These are phyloP conservation scores for Heterobasidion annosum DNA, from an alignment of 1,284 basidiomycete genomes.

Conservation along the genomic window DNA sequence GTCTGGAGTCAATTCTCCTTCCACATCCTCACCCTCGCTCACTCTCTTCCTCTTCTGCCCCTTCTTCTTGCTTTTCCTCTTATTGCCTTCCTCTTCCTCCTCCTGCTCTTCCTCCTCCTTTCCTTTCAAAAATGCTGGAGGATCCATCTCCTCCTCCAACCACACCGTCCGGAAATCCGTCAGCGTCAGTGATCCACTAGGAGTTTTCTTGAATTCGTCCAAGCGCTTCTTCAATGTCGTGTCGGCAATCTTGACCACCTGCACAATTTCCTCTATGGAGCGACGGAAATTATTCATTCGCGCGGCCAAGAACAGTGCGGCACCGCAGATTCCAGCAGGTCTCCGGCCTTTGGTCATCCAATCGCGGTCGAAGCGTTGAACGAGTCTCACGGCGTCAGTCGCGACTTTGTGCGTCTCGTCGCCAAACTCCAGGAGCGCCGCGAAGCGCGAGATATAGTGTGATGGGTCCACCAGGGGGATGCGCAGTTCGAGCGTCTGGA, in stretches of 20 bases:
- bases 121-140: conserved; percentile 79
- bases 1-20: conserved; percentile 10
- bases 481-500: conserved; percentile 82
- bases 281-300: conserved; percentile 98
- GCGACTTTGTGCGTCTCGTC: conserved; percentile 90
- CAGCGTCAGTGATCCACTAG: conserved; percentile 79
- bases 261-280: conserved; percentile 91
- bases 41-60: conserved; percentile 26
- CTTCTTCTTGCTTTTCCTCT: conserved; percentile 17
- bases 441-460: conserved; percentile 95
- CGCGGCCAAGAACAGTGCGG: conserved; percentile 89
- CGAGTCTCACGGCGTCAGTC: conserved; percentile 88
- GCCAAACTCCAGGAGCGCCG: conserved; percentile 94
- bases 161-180: conserved; percentile 90
- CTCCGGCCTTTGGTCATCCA: conserved; percentile 96
- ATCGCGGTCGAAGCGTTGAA: conserved; percentile 91
- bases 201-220: conserved; percentile 92
- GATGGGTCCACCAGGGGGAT: conserved; percentile 93
- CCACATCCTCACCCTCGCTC: conserved; percentile 30
- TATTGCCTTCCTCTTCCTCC: conserved; percentile 21
- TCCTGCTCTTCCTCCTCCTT: conserved; percentile 62
- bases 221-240: conserved; percentile 88
- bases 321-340: conserved; percentile 96
- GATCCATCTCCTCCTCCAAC: conserved; percentile 88
- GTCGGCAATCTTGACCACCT: conserved; percentile 98